Conservation (phyloP, 2,329 filamentous ascomycete species). For the Neofusicoccum sp. region DNA sequence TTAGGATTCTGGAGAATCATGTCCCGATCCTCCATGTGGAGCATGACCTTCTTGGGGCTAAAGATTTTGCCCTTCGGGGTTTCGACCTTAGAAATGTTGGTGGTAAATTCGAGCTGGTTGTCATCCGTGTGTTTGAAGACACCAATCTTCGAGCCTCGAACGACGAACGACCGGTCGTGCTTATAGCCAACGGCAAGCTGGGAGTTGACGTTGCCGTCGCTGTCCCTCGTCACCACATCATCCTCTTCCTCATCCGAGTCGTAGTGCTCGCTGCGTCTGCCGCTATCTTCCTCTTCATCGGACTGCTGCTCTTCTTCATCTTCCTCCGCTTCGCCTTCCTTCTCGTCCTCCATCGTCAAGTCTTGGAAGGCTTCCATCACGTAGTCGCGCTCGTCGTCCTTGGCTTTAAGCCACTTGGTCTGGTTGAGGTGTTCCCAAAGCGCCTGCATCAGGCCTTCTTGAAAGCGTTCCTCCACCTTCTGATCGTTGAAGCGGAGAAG, state of each 20-base stretch:
- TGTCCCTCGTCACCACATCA: constrained; percentile 64
- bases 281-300: constrained; percentile 62
- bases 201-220: constrained; percentile 84
- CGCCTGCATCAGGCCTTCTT: constrained; percentile 90
- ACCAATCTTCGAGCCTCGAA: constrained; percentile 95
- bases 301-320: constrained; percentile 49
- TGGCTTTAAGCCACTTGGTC: constrained; percentile 88
- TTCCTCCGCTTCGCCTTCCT: constrained; percentile 54
- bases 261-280: constrained; percentile 69
- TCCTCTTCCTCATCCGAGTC: constrained; percentile 78
- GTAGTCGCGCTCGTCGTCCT: constrained; percentile 90
- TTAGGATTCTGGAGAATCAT: constrained; percentile 81
- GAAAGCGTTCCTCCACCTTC: constrained; percentile 76
- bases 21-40: constrained; percentile 85
- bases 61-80: constrained; percentile 85
- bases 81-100: constrained; percentile 93
- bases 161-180: constrained; percentile 93
- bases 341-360: constrained; percentile 81
- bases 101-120: constrained; percentile 92
- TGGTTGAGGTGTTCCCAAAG: constrained; percentile 96
- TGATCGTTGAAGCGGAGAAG: constrained; percentile 88
- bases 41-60: constrained; percentile 94
- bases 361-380: constrained; percentile 95
- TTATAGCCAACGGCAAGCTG: constrained; percentile 95
- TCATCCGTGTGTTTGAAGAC: constrained; percentile 96